Conservation (phyloP, 2,329 filamentous ascomycete genomes). For the Alternaria ventricosa region DNA sequence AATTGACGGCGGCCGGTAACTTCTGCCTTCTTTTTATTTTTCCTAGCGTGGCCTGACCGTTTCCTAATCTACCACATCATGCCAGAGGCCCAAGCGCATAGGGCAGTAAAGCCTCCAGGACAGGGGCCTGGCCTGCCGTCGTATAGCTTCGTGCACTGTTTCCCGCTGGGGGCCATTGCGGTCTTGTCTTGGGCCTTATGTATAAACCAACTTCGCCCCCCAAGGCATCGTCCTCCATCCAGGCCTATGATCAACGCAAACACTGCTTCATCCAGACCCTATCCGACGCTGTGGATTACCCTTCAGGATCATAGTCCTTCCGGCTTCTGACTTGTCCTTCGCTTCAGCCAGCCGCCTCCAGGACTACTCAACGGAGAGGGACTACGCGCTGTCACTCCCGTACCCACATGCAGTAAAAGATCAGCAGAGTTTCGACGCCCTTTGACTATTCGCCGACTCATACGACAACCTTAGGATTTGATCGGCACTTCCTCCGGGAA, state of each 20-base stretch:
- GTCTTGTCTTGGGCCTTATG: constrained; percentile 37
- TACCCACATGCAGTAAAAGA: constrained; percentile 31
- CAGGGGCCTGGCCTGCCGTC: constrained; percentile 38
- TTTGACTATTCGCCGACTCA: constrained; percentile 37
- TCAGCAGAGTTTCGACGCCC: constrained; percentile 29
- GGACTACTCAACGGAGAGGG: constrained; percentile 20
- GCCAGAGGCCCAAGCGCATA: constrained; percentile 41
- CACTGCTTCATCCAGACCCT: constrained; percentile 27
- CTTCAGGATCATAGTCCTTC: constrained; percentile 13
- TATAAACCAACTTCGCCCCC: constrained; percentile 49
- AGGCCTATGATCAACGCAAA: constrained; percentile 45
- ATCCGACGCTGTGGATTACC: constrained; percentile 15
- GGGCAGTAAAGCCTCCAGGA: constrained; percentile 33
- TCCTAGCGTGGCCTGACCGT: constrained; percentile 47
- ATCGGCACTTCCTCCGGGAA: constrained; percentile 32
- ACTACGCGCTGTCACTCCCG: constrained; percentile 33
- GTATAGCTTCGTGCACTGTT: constrained; percentile 41
- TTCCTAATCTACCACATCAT: constrained; percentile 42
- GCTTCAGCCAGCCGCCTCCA: constrained; percentile 38
- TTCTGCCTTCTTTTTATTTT: constrained; percentile 43
- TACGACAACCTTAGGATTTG: constrained; percentile 32
- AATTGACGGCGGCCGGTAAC: constrained; percentile 36
- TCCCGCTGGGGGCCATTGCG: constrained; percentile 38
- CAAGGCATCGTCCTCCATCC: constrained; percentile 33
- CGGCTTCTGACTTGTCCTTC: constrained; percentile 30